Percentiles rank a stretch among this genome's conserved stretches.
Evolutionary conservation across 2,329 filamentous ascomycete genomes (phyloP).

Genomic region (Phaeosphaeriaceae sp.): DNA sequence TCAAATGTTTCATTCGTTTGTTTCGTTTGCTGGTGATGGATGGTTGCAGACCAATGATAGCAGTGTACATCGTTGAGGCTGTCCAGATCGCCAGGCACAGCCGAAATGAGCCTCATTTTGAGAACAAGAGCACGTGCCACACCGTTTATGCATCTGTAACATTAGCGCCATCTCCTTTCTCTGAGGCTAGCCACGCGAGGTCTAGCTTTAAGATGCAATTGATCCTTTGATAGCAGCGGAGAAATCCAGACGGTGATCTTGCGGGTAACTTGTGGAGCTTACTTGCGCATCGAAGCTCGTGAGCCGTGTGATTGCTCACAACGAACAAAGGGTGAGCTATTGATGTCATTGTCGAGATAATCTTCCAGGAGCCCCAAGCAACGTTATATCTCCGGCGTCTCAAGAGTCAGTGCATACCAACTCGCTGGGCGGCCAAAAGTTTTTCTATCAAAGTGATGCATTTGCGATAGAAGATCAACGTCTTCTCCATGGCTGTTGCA

Average conservation of each 20-base stretch:
- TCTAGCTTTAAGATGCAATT: conserved; percentile 1
- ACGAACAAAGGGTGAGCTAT: neutral
- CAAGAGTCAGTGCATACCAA: neutral
- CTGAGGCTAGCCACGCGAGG: neutral
- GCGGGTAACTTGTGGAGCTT: neutral
- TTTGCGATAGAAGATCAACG: neutral
- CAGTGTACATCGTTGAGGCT: neutral
- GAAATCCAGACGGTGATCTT: conserved; percentile 11
- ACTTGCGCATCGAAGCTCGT: conserved; percentile 6
- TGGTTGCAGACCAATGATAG: neutral
- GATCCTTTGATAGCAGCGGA: neutral
- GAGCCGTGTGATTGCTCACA: neutral
- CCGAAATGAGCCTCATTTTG: conserved; percentile 11
- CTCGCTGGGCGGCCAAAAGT: neutral
- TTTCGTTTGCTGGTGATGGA: neutral
- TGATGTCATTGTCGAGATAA: neutral
- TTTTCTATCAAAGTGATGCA: neutral
- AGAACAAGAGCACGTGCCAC: conserved; percentile 3
- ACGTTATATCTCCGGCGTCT: neutral
- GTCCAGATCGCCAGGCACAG: neutral
- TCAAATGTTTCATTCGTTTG: neutral
- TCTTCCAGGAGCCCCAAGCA: neutral
- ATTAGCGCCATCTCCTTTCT: neutral
- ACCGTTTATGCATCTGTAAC: conserved; percentile 11
- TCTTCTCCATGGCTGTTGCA: neutral